Conservation (phyloP, 176 grass and related monocot genomes). For the Phoenix dactylifera region DNA sequence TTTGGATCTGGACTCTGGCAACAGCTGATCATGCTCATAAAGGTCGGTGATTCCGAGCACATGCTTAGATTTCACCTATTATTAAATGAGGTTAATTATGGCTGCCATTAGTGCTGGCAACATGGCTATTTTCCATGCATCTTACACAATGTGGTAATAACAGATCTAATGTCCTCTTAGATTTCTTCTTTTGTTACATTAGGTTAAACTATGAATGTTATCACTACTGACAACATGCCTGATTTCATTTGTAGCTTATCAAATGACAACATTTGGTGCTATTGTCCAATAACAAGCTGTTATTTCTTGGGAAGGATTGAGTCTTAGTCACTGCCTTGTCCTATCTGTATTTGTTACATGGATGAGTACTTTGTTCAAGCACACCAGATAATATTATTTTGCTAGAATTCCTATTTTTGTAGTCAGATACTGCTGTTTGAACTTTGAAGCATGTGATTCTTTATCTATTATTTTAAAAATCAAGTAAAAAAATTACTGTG, state of each 20-base stretch:
- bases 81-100: neutral
- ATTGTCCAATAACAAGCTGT: constrained; percentile 72
- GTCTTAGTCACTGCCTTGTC: constrained; percentile 88
- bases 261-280: constrained; percentile 17
- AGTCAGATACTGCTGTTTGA: too few relatives aligned
- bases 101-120: neutral
- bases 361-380: constrained; percentile 38
- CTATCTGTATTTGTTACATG: constrained; percentile 59
- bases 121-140: too few relatives aligned
- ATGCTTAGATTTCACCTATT: neutral
- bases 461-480: too few relatives aligned
- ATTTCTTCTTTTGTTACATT: too few relatives aligned
- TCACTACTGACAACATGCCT: too few relatives aligned
- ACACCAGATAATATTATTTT: neutral
- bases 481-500: too few relatives aligned
- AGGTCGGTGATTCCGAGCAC: constrained; percentile 37
- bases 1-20: constrained; percentile 64
- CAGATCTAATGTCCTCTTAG: too few relatives aligned
- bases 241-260: too few relatives aligned
- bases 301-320: constrained; percentile 82
- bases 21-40: constrained; percentile 57
- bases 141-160: too few relatives aligned
- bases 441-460: too few relatives aligned
- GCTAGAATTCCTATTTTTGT: too few relatives aligned
- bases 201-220: too few relatives aligned